Evolutionary conservation across 345 rosid species (phyloP), one percentile per base, ranked within the genome.

Genomic region (Anacardium occidentale): DNA sequence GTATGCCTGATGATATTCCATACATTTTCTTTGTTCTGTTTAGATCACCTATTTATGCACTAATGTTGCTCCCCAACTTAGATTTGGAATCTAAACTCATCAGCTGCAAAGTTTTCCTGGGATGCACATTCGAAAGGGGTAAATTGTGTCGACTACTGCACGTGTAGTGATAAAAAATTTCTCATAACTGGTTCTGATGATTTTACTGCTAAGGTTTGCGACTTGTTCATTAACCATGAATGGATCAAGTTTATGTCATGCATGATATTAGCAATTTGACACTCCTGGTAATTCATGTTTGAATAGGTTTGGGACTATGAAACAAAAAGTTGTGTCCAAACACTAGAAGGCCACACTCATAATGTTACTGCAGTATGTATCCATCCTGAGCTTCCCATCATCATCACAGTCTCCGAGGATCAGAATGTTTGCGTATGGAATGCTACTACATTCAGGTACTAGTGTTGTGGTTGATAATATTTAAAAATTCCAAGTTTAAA

Each of bases 71-170:
- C 21, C 22, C n/a, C 42, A 70, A n/a, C 76, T 71, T 76, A 94
- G 97, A 88, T 94, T 66, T 94, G 98, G 98, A 94, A 85, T 82
- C 84, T 92, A 79, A 92, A 94, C 64, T 90, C 95, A 45, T 88
- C 90, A 32, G 91, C 80, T 68, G 88, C 91, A 61, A 88, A 83
- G 80, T 88, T 86, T 71, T 85, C 97, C 11, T 76, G 88, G 84
- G 93, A 92, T 64, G 97, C 89, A 52, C 97, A 94, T 80, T 77
- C 80, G 77, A 89, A 94, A 82, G 98, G 98, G 68, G 87, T 94
- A 12, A 92, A 94, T 51, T 94, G 92, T 79, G 83, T 90, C 22
- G 92, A 94, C 74, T 89, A 91, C 90, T 90, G 89, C 66, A 82
- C 85, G 58, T 87, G 83, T 56, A 90, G 87, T 72, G 93, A 90